Conservation (phyloP, 108 stramenopile species). For the Epithemia pelagica region DNA sequence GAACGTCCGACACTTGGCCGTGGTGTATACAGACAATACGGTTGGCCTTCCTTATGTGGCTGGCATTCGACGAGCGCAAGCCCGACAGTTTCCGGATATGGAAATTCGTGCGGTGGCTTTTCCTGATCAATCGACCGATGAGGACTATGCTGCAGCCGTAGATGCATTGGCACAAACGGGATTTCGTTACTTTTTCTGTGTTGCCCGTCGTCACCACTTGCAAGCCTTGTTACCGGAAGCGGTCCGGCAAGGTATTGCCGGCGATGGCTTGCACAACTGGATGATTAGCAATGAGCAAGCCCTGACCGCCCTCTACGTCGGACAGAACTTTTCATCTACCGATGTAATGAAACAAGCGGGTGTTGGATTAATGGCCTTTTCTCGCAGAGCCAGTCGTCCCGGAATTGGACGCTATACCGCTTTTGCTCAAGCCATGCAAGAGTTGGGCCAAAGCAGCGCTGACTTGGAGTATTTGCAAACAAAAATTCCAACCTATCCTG, state of each 20-base stretch:
- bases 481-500: not conserved
- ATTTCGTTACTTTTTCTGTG: constrained; percentile 17
- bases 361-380: constrained; percentile 21
- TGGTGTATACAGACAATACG: constrained; percentile 42
- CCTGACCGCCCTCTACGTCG: no score
- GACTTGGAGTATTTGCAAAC: constrained; percentile 12
- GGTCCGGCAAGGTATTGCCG: constrained; percentile 27
- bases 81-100: constrained; percentile 26
- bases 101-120: no score
- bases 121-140: not conserved
- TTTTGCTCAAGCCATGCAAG: not conserved
- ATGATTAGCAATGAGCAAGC: constrained; percentile 42
- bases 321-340: no score
- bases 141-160: constrained; percentile 2
- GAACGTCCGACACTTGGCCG: constrained; percentile 26
- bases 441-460: constrained; percentile 8
- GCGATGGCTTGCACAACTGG: constrained; percentile 43
- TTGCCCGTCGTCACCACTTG: constrained; percentile 4
- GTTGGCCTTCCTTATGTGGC: constrained; percentile 44
- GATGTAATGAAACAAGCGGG: constrained; percentile 6
- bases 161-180: constrained; percentile 3
- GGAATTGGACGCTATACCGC: constrained; percentile 19
- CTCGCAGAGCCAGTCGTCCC: constrained; percentile 22
- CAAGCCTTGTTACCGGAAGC: constrained; percentile 32
- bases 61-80: constrained; percentile 26